Percentiles rank a stretch among this genome's conserved stretches.
Conservation (phyloP, 148 eudicot species). For the Chenopodium album region DNA sequence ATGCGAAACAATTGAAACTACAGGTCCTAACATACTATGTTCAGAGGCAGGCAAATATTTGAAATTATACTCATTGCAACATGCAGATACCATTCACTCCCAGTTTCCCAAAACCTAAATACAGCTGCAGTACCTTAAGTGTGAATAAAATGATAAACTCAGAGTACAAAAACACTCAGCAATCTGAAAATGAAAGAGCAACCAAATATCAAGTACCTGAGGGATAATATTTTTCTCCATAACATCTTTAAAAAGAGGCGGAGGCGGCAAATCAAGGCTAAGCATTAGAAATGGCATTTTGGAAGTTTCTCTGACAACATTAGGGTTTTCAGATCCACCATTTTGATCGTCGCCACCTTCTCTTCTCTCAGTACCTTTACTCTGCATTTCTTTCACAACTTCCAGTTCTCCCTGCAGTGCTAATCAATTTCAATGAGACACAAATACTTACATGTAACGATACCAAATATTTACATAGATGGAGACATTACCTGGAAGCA, state of each 20-base stretch:
- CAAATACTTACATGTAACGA: not conserved
- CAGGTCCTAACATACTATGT: too few species aligned
- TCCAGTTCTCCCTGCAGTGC: slow-evolving; percentile 79
- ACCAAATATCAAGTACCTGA: slow-evolving; percentile 51
- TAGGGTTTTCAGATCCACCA: slow-evolving; percentile 40
- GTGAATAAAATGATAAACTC: not conserved
- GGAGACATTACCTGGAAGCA: slow-evolving; percentile 81
- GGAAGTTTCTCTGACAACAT: slow-evolving; percentile 53
- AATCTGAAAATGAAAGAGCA: not conserved
- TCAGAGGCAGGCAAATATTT: not conserved
- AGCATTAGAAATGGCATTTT: slow-evolving; percentile 95
- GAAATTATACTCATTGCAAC: not conserved
- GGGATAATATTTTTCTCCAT: slow-evolving; percentile 98
- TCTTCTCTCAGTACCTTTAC: slow-evolving; percentile 38
- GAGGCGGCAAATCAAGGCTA: slow-evolving; percentile 95
- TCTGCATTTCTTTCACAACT: slow-evolving; percentile 76
- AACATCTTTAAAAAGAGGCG: slow-evolving; percentile 87
- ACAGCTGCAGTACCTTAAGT: not conserved
- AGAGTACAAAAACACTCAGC: slow-evolving; percentile 9
- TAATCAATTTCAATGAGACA: slow-evolving; percentile 13
- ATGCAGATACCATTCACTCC: not conserved
- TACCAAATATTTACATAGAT: not conserved
- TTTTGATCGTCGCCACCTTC: slow-evolving; percentile 43
- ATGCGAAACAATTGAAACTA: not conserved
- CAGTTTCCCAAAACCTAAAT: not conserved